Conservation (phyloP, 2,329 filamentous ascomycete genomes). For the Dryadomyces quercivorus region DNA sequence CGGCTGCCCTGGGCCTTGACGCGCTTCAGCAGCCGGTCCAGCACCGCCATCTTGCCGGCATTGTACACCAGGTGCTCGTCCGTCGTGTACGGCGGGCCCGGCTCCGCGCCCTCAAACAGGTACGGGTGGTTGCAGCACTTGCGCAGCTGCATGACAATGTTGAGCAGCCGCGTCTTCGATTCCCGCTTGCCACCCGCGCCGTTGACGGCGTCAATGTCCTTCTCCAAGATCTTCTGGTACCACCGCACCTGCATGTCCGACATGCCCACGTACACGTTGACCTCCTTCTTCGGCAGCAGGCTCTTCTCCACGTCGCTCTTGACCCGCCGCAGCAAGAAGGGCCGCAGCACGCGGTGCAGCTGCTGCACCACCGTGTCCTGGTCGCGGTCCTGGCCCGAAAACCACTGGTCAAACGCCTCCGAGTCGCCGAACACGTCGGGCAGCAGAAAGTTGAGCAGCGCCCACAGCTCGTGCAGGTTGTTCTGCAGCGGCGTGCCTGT, state of each 20-base stretch:
- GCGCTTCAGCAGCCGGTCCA: constrained; percentile 79
- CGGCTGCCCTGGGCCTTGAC: constrained; percentile 80
- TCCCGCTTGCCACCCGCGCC: constrained; percentile 92
- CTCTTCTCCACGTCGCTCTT: constrained; percentile 99
- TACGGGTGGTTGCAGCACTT: constrained; percentile 99
- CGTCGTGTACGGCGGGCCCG: constrained; percentile 93
- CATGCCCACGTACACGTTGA: constrained; percentile 97
- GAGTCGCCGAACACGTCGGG: constrained; percentile 96
- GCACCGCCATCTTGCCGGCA: constrained; percentile 91
- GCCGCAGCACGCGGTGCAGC: constrained; percentile 80
- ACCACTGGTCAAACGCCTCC: constrained; percentile 97
- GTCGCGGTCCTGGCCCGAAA: constrained; percentile 78
- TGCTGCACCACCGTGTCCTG: constrained; percentile 95
- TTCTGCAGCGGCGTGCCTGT: constrained; percentile 96
- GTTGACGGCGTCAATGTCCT: constrained; percentile 97
- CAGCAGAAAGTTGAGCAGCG: constrained; percentile 91
- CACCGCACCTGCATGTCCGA: constrained; percentile 98
- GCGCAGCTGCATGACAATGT: constrained; percentile 98
- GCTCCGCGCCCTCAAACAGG: constrained; percentile 92
- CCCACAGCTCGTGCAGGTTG: constrained; percentile 96
- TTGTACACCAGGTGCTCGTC: constrained; percentile 93
- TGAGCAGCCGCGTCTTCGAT: constrained; percentile 90
- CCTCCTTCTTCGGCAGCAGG: constrained; percentile 88
- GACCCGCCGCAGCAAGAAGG: constrained; percentile 88
- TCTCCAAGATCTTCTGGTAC: constrained; percentile 98